A percentile compares a stretch with the other conserved stretches of the same genome.
phyloP scores from a whole-genome alignment of 768 basidiomycete genomes.

The Psilocybe cubensis region DNA sequence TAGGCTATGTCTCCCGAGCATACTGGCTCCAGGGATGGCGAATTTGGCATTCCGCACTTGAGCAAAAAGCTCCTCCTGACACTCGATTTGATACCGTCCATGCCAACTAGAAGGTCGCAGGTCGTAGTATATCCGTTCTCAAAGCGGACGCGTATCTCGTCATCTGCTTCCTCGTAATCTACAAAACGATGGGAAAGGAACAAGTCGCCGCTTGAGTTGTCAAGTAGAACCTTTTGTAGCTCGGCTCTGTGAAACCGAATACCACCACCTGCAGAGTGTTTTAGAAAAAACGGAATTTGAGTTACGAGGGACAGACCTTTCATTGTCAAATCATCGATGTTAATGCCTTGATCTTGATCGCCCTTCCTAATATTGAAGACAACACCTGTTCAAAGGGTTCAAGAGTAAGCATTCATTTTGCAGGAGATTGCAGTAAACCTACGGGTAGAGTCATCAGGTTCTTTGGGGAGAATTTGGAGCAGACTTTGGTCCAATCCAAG shows the following conservation, averaged over 20 bases:
- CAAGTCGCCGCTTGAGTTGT: constrained; percentile 25
- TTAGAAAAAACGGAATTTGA: neutral
- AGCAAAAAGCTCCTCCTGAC: constrained; percentile 22
- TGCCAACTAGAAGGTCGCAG: constrained; percentile 44
- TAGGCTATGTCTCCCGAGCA: constrained; percentile 44
- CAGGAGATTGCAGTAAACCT: neutral
- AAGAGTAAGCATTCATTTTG: neutral
- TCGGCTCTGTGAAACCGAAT: constrained; percentile 40
- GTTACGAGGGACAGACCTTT: constrained; percentile 18
- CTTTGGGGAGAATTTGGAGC: constrained; percentile 9
- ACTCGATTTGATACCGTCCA: constrained; percentile 45
- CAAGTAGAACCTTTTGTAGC: constrained; percentile 33
- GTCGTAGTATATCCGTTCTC: constrained; percentile 32
- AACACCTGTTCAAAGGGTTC: neutral
- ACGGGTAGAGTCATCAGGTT: constrained; percentile 18
- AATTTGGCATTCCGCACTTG: constrained; percentile 9
- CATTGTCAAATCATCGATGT: constrained; percentile 25
- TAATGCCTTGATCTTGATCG: constrained; percentile 29
- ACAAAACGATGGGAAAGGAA: constrained; percentile 36
- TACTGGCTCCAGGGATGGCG: constrained; percentile 32
- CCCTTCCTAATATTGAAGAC: constrained; percentile 7
- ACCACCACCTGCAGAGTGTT: constrained; percentile 24
- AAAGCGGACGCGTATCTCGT: constrained; percentile 33
- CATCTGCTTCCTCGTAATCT: constrained; percentile 25
- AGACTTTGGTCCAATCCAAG: constrained; percentile 35